Evolutionary conservation across 2,329 filamentous ascomycete species (phyloP).

Genomic region (Alternaria infectoria): DNA sequence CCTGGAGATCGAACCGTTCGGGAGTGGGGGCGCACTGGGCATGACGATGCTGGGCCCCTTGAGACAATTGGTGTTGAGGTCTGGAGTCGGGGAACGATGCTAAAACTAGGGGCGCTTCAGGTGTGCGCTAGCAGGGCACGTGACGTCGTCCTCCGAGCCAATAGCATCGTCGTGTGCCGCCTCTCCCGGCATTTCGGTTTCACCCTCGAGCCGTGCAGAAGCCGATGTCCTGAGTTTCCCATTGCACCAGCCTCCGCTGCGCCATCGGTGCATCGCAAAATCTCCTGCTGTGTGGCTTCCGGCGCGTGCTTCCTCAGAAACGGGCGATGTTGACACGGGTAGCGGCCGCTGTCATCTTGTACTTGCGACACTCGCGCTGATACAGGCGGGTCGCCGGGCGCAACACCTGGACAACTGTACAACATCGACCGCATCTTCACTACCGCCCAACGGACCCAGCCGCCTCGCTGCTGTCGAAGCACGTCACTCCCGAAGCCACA

Average conservation of each 20-base stretch:
- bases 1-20: slow-evolving; percentile 14
- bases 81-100: slow-evolving; percentile 21
- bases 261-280: background rate
- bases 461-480: slow-evolving; percentile 4
- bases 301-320: slow-evolving; percentile 1
- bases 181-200: slow-evolving; percentile 22
- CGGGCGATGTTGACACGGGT: slow-evolving; percentile 17
- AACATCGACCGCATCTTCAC: slow-evolving; percentile 5
- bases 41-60: slow-evolving; percentile 41
- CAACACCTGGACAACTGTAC: slow-evolving; percentile 6
- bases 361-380: background rate
- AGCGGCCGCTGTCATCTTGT: slow-evolving; percentile 9
- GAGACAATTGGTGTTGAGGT: slow-evolving; percentile 50
- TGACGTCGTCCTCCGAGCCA: slow-evolving; percentile 15
- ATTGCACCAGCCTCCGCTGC: slow-evolving; percentile 13
- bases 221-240: slow-evolving; percentile 15
- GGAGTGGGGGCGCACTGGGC: slow-evolving; percentile 21
- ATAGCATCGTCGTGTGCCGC: slow-evolving; percentile 19
- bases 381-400: slow-evolving; percentile 9
- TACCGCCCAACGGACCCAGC: slow-evolving; percentile 1
- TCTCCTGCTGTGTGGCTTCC: background rate
- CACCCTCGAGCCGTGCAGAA: slow-evolving; percentile 12
- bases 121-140: slow-evolving; percentile 14
- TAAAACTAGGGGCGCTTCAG: slow-evolving; percentile 38
- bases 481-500: slow-evolving; percentile 19